Percentiles rank a stretch among this genome's conserved stretches.
Evolutionary conservation across 202 grass and related monocot species (phyloP).

Genomic region (Bolboschoenoplectus hybrid): DNA sequence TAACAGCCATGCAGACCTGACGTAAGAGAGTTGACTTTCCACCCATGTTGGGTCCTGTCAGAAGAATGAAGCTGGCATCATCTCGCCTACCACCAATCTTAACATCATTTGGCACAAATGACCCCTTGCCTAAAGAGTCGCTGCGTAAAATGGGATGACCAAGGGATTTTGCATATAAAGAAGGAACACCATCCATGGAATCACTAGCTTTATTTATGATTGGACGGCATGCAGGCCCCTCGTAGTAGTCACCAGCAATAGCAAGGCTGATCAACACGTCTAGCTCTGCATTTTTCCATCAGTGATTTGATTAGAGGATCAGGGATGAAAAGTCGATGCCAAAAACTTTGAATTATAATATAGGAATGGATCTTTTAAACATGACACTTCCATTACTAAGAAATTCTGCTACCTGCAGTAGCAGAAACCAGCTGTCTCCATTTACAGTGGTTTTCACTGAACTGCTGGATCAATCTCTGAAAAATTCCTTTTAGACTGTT

Average conservation of each 20-base stretch:
- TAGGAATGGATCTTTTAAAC: background rate
- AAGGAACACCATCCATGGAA: conserved; percentile 51
- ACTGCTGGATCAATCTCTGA: conserved; percentile 74
- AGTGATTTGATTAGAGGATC: conserved; percentile 37
- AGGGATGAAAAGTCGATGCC: background rate
- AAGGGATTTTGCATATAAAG: conserved; percentile 72
- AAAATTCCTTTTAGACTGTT: conserved; percentile 84
- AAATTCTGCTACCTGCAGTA: conserved; percentile 58
- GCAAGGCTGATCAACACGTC: conserved; percentile 88
- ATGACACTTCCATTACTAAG: background rate
- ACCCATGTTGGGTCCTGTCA: conserved; percentile 98
- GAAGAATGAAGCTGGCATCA: conserved; percentile 74
- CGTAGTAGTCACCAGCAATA: conserved; percentile 85
- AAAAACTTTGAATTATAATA: conserved; percentile 5
- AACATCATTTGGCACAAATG: conserved; percentile 88
- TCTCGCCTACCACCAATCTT: conserved; percentile 69
- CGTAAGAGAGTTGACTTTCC: conserved; percentile 98
- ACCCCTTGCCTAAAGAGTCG: conserved; percentile 76
- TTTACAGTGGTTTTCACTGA: conserved; percentile 76
- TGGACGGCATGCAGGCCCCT: conserved; percentile 77
- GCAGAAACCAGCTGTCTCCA: conserved; percentile 86
- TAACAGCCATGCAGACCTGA: conserved; percentile 88
- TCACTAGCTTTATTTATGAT: conserved; percentile 60
- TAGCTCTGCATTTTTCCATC: conserved; percentile 61
- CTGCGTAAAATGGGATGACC: conserved; percentile 82